Base-by-base conservation (phyloP, 768 basidiomycete genomes). In the Kwoniella newhampshirensis region DNA sequence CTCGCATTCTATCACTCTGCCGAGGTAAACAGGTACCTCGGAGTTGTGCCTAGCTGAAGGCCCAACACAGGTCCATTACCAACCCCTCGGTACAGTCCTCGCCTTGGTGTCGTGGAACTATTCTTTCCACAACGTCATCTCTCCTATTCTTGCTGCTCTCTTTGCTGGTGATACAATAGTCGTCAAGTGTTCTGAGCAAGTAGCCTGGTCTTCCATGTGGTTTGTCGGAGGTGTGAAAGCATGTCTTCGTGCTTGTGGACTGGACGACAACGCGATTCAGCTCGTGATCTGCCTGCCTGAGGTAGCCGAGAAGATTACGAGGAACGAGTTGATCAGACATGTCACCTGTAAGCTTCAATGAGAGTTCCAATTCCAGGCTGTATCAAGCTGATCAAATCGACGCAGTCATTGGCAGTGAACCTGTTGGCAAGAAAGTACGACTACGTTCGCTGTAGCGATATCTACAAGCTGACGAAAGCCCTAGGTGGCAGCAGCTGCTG, bases 111-210 rank as follows among this genome's bases (percentile, higher is more conserved):
- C 91, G 0, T 97, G 92, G 75, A 76, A 76, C 59, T 76, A 76
- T 62, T 71, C 71, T 0, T 71, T 97, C 54, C 94, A 98, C 76
- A 98, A 98, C 71, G 83, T 88, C 0, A 87, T 91, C 82, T 92
- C 91, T 1, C 94, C 94, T 1, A 91, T 99, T 56, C 79, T 98
- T 27, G 90, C 94, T 5, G 82, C 87, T 8, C 81, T 99, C 36
- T 94, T 96, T 74, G 81, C 92, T 7, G 96, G 94, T 4, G 94
- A 98, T 71, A 86, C 82, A 21, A 80, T 94, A 41, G 86, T 97
- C 3, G 79, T 98, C 36, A 98, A 98, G 76, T 93, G 75, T 51
- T 72, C 69, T 4, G 77, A 77, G 44, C 74, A 76, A 56, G 94
- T 97, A 35, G 81, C 90, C 12, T 99, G 94, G 93, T 91, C 89